These are phyloP conservation scores for Neonectria sp. DNA, from an alignment of 2,329 filamentous ascomycete species.

Conservation along the genomic window DNA sequence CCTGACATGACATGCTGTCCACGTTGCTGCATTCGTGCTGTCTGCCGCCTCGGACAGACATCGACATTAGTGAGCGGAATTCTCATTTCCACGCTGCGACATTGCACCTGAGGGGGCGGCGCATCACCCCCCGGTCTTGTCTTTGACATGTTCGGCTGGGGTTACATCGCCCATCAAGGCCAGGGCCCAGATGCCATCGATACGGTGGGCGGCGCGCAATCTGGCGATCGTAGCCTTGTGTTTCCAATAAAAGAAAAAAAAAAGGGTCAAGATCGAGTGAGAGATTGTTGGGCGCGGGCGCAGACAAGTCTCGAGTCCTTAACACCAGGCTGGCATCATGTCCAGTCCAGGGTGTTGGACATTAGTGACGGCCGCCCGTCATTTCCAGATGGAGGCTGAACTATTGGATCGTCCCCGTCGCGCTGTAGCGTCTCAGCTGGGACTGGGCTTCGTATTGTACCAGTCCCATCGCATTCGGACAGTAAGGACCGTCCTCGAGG, in stretches of 20 bases:
- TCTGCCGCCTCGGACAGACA: not conserved
- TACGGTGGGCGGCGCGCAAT: slow-evolving; percentile 15
- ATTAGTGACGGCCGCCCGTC: slow-evolving; percentile 30
- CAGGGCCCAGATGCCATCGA: slow-evolving; percentile 11
- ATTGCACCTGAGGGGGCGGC: slow-evolving; percentile 1
- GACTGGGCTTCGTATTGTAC: not conserved
- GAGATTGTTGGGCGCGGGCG: slow-evolving; percentile 25
- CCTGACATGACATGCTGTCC: not conserved
- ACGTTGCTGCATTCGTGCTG: not conserved
- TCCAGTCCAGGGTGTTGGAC: slow-evolving; percentile 36
- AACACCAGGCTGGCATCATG: slow-evolving; percentile 42
- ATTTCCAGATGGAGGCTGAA: slow-evolving; percentile 15
- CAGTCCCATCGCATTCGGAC: not conserved
- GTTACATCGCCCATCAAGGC: slow-evolving; percentile 22
- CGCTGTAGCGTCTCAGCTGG: slow-evolving; percentile 21
- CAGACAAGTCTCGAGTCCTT: slow-evolving; percentile 19
- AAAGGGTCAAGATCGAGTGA: slow-evolving; percentile 15
- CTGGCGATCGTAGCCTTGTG: slow-evolving; percentile 13
- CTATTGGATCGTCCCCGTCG: slow-evolving; percentile 30
- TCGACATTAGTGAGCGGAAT: not conserved
- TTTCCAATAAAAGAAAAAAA: slow-evolving; percentile 21
- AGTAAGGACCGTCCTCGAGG: not conserved
- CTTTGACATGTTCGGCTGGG: slow-evolving; percentile 19
- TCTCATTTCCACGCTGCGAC: slow-evolving; percentile 4
- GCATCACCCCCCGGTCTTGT: slow-evolving; percentile 11